phyloP scores from a whole-genome alignment of 768 basidiomycete genomes.

The Trametes maxima region DNA sequence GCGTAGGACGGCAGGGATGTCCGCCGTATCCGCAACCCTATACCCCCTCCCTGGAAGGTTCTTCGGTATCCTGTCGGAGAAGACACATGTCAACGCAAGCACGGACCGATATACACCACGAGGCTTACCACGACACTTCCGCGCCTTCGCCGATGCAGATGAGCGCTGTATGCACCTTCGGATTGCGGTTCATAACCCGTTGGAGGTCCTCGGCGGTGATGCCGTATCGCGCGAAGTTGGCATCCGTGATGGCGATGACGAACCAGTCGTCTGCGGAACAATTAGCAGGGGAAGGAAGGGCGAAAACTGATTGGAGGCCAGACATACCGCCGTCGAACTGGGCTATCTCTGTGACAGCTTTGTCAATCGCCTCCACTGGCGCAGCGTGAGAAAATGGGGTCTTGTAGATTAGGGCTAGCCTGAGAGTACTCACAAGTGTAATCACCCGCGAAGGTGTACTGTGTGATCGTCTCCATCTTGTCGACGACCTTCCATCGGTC shows the following conservation, averaged over 20 bases:
- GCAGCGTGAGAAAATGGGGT: slow-evolving; percentile 4
- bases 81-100: neutral
- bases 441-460: slow-evolving; percentile 71
- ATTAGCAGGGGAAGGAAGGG: neutral
- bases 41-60: slow-evolving; percentile 62
- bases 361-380: slow-evolving; percentile 64
- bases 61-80: slow-evolving; percentile 54
- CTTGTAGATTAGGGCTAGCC: neutral
- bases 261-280: slow-evolving; percentile 62
- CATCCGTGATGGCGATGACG: slow-evolving; percentile 72
- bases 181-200: slow-evolving; percentile 57
- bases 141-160: slow-evolving; percentile 74
- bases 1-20: slow-evolving; percentile 64
- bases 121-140: slow-evolving; percentile 57
- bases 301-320: neutral
- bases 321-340: slow-evolving; percentile 61
- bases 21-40: slow-evolving; percentile 59
- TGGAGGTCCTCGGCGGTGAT: slow-evolving; percentile 63
- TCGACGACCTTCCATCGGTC: slow-evolving; percentile 69
- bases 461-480: slow-evolving; percentile 69
- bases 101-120: neutral
- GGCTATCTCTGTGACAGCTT: slow-evolving; percentile 60
- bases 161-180: slow-evolving; percentile 67
- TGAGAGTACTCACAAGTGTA: slow-evolving; percentile 49
- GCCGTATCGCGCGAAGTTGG: slow-evolving; percentile 64